Percentiles rank a stretch among this genome's conserved stretches.
Evolutionary conservation across 2,329 filamentous ascomycete genomes (phyloP).

Genomic region (Exophiala alcalophila): DNA sequence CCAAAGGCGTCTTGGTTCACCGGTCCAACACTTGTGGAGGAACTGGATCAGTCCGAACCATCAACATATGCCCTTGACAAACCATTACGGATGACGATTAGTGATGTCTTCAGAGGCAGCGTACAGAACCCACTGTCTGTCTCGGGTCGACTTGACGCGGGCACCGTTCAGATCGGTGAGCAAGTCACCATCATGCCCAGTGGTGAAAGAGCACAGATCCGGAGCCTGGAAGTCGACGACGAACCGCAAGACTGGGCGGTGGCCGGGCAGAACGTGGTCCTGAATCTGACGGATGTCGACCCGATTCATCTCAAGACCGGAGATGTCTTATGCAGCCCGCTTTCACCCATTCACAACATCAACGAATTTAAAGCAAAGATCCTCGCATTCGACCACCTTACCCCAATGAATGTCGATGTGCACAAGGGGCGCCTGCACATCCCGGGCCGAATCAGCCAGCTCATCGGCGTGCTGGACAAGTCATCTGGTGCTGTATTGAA

Average conservation of each 20-base stretch:
- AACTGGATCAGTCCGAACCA: conserved; percentile 79
- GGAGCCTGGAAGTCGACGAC: conserved; percentile 73
- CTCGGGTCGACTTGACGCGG: conserved; percentile 80
- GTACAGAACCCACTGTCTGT: conserved; percentile 79
- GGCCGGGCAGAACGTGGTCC: conserved; percentile 79
- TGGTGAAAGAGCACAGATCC: conserved; percentile 75
- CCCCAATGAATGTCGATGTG: conserved; percentile 85
- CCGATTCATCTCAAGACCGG: conserved; percentile 76
- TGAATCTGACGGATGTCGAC: conserved; percentile 85
- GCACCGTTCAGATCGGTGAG: conserved; percentile 81
- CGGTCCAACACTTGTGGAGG: conserved; percentile 74
- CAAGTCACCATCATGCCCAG: conserved; percentile 75
- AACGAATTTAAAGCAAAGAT: conserved; percentile 78
- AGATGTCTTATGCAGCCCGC: conserved; percentile 76
- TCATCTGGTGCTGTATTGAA: conserved; percentile 69
- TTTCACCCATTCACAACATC: conserved; percentile 65
- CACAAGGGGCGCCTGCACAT: conserved; percentile 81
- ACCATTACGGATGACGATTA: conserved; percentile 80
- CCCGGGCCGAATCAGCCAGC: conserved; percentile 67
- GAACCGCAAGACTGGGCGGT: conserved; percentile 78
- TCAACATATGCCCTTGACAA: conserved; percentile 65
- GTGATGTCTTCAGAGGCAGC: conserved; percentile 78
- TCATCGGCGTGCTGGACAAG: conserved; percentile 76
- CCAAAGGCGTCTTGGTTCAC: conserved; percentile 70
- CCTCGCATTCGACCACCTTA: conserved; percentile 82